These are phyloP conservation scores for Pterocarpus santalinus DNA, from an alignment of 306 rosid genomes.

Conservation along the genomic window DNA sequence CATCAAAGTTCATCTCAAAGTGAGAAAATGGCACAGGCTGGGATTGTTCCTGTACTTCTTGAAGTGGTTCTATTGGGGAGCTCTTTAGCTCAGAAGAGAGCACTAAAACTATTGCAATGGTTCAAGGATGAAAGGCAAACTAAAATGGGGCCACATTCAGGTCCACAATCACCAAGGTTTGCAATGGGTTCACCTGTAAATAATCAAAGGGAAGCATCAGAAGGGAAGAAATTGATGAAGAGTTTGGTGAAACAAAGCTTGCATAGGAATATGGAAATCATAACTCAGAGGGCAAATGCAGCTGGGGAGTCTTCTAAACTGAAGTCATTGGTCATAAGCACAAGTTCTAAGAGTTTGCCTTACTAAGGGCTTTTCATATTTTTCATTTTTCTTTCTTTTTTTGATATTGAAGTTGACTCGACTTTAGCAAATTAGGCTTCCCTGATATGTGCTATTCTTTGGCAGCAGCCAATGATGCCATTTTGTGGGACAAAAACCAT, in stretches of 20 bases:
- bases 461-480: constrained; percentile 30
- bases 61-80: constrained; percentile 88
- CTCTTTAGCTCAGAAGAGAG: constrained; percentile 85
- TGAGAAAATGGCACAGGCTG: constrained; percentile 72
- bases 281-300: constrained; percentile 77
- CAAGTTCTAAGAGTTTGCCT: constrained; percentile 95
- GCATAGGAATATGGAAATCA: constrained; percentile 84
- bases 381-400: not conserved
- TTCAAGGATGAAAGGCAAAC: constrained; percentile 84
- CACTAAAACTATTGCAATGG: constrained; percentile 84
- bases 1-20: constrained; percentile 89
- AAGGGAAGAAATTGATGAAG: constrained; percentile 91
- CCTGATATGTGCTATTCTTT: constrained; percentile 14
- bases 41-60: constrained; percentile 78
- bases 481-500: not conserved
- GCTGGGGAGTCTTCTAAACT: constrained; percentile 62
- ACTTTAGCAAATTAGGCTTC: constrained; percentile 16
- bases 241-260: constrained; percentile 89
- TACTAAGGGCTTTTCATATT: constrained; percentile 50
- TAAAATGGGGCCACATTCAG: constrained; percentile 89
- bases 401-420: constrained; percentile 9
- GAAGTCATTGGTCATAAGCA: constrained; percentile 80
- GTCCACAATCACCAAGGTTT: constrained; percentile 84
- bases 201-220: constrained; percentile 56
- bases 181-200: constrained; percentile 69